A percentile compares a stretch with the other conserved stretches of the same genome.
These are phyloP conservation scores for Wickerhamiella domercqiae DNA, from an alignment of 805 yeast genomes.

Conservation along the genomic window DNA sequence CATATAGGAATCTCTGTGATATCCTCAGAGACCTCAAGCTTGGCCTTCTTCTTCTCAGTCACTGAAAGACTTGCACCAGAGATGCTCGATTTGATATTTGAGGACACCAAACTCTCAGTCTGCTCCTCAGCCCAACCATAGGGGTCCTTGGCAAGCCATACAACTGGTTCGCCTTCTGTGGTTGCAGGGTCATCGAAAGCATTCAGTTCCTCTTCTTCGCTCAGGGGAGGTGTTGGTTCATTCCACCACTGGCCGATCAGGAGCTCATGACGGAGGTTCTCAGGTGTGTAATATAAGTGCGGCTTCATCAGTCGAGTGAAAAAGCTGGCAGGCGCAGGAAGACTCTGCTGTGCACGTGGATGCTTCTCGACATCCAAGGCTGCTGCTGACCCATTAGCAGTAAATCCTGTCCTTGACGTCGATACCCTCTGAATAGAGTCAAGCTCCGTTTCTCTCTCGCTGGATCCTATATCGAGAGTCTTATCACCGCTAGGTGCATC, in stretches of 20 bases:
- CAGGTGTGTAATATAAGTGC: conserved; percentile 33
- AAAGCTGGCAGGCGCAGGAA: conserved; percentile 13
- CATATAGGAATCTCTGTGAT: conserved; percentile 14
- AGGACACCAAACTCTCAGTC: conserved; percentile 36
- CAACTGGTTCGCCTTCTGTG: conserved; percentile 47
- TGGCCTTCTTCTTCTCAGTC: conserved; percentile 17
- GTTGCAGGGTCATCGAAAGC: conserved; percentile 73
- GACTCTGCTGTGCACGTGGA: not conserved
- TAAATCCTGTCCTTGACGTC: not conserved
- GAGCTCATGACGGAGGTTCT: conserved; percentile 16
- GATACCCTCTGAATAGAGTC: not conserved
- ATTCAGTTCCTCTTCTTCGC: conserved; percentile 34
- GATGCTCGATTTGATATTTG: conserved; percentile 49
- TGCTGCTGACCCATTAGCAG: not conserved
- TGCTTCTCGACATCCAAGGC: conserved; percentile 3
- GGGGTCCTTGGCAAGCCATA: conserved; percentile 89
- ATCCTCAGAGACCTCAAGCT: conserved; percentile 11
- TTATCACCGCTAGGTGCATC: not conserved
- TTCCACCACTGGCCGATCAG: conserved; percentile 20
- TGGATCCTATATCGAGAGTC: not conserved
- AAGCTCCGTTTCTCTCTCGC: not conserved
- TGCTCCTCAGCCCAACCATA: conserved; percentile 60
- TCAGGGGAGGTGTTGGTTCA: conserved; percentile 15
- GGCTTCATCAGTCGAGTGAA: conserved; percentile 41
- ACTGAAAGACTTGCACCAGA: conserved; percentile 44